Evolutionary conservation across 2,329 filamentous ascomycete genomes (phyloP), one percentile per base, ranked within the genome.

Genomic region (Ramichloridium luteum): DNA sequence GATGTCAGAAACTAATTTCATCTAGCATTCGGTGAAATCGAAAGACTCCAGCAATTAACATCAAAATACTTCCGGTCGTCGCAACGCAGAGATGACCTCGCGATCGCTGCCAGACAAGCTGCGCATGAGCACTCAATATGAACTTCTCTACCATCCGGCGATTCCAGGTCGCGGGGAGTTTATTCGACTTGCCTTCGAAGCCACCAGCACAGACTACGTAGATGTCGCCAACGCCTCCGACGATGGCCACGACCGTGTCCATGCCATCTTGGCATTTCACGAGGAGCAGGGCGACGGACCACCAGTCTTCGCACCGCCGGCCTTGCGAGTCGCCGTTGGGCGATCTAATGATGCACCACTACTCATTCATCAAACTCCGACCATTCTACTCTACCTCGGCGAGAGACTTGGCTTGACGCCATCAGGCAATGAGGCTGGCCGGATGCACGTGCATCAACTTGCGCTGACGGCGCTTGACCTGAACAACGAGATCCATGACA

Each of bases 121-220:
- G n/a, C n/a, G n/a, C n/a, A n/a, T n/a, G n/a, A n/a, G n/a, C n/a
- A n/a, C 50, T 18, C 39, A 41, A 20, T 51, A 56, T 44, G 42
- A 48, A 51, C 34, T 59, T 49, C 32, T 81, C 50, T 85, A 85
- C 66, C 81, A 77, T 70, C 40, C 77, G 12, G 56, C 55, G 12
- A 59, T 83, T 15, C 81, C 81, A 18, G 81, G 81, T 25, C 77
- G 81, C 29, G 81, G 74, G 39, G 81, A 88, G 51, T 72, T 74
- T 53, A 60, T 85, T 49, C 79, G 81, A 13, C 68, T 88, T 8
- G 67, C 67, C 11, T 72, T 88, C 43, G 80, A 86, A 58, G 78
- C 79, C 31, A 65, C 72, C 13, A 67, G 68, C 12, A 70, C 70
- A 1, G 53, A 67, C 3, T 86, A 83, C 61, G 70, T 56, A 14